phyloP scores from a whole-genome alignment of 2,329 filamentous ascomycete genomes.

The Macrophomina pseudophaseolina region DNA sequence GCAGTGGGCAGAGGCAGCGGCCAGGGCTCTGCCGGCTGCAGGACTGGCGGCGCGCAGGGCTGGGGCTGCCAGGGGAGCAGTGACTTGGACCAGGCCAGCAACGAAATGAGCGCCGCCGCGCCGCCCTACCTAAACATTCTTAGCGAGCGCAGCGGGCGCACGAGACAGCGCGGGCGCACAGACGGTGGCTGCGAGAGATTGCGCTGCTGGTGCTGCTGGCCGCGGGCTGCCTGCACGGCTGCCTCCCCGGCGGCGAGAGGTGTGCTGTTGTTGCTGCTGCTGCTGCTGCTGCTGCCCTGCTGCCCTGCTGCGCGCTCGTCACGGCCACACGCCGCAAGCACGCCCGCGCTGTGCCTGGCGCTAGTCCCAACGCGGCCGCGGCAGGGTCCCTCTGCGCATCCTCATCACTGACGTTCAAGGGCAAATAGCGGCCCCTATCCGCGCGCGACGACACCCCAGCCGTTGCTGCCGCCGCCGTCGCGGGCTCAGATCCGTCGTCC shows the following conservation, averaged over 20 bases:
- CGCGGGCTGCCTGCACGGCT: too few relatives aligned
- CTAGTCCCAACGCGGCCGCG: conserved; percentile 3
- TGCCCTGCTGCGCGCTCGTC: not conserved
- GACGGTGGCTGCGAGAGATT: conserved; percentile 11
- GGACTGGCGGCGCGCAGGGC: not conserved
- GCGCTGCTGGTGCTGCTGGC: not conserved
- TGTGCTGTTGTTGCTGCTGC: too few relatives aligned
- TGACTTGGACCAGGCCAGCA: not conserved
- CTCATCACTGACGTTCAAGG: conserved; percentile 3
- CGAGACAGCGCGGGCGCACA: conserved; percentile 19
- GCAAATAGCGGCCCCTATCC: conserved; percentile 20
- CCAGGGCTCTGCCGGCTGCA: conserved; percentile 10
- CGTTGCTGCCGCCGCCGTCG: not conserved
- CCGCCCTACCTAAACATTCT: conserved; percentile 20
- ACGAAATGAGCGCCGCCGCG: conserved; percentile 22
- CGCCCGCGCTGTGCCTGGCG: conserved; percentile 3
- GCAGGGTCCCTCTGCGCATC: conserved; percentile 8
- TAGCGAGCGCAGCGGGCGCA: conserved; percentile 15
- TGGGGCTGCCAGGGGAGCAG: conserved; percentile 6
- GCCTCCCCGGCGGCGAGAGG: too few relatives aligned
- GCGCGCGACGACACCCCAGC: not conserved
- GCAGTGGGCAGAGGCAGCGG: conserved; percentile 1
- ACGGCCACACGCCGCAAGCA: not conserved
- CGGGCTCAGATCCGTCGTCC: conserved; percentile 7
- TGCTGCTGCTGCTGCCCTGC: too few relatives aligned